Percentiles rank a stretch among this genome's conserved stretches.
These are phyloP conservation scores for Leccinum cinnamomeum DNA, from an alignment of 1,284 basidiomycete species.

Conservation along the genomic window DNA sequence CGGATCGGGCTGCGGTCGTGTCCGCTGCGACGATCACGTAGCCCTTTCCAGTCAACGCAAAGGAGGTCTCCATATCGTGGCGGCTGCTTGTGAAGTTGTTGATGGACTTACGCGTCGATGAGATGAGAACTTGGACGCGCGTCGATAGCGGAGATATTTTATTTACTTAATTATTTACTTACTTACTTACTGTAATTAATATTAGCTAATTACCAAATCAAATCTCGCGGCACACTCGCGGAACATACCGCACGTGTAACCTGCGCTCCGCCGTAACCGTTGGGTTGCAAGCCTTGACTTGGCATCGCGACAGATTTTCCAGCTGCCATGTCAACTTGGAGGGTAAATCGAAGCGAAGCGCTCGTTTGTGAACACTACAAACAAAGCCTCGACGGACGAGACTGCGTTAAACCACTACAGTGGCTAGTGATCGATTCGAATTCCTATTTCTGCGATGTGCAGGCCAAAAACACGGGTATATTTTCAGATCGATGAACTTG, in stretches of 20 bases:
- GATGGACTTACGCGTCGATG: slow-evolving; percentile 23
- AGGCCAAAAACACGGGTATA: neutral
- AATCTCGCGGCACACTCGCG: neutral
- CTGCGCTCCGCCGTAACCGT: neutral
- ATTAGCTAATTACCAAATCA: neutral
- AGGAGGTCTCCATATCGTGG: slow-evolving; percentile 69
- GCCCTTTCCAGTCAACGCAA: slow-evolving; percentile 82
- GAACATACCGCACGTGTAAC: too few species aligned
- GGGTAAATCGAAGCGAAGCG: neutral
- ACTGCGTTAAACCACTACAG: neutral
- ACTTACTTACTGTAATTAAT: too few species aligned
- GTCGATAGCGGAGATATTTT: slow-evolving; percentile 15
- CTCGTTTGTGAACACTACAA: neutral
- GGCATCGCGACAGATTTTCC: neutral
- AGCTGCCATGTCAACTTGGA: neutral
- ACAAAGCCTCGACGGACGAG: neutral
- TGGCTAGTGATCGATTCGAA: neutral
- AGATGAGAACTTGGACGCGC: slow-evolving; percentile 26
- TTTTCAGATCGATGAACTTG: neutral
- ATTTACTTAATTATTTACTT: too few species aligned
- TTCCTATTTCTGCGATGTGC: neutral
- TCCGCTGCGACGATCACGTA: slow-evolving; percentile 92
- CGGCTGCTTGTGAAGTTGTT: slow-evolving; percentile 12
- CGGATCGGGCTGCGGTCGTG: slow-evolving; percentile 84
- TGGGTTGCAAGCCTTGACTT: neutral